A percentile compares a stretch with the other conserved stretches of the same genome.
These are phyloP conservation scores for Penicillium capsulatum DNA, from an alignment of 2,329 filamentous ascomycete species.

Conservation along the genomic window DNA sequence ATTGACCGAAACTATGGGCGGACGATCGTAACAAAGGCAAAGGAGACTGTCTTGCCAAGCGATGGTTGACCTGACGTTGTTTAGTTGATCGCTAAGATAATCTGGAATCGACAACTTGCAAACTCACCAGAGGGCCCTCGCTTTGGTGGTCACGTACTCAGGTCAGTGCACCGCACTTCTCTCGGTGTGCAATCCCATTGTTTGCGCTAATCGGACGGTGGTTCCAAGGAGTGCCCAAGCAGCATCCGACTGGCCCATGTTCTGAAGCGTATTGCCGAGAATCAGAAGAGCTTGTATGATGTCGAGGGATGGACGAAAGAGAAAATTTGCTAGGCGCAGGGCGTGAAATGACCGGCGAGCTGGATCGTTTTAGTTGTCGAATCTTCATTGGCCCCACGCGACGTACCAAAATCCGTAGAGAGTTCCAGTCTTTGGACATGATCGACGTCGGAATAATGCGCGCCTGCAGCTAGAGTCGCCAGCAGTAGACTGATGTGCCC, in stretches of 20 bases:
- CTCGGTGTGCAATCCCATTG: conserved; percentile 39
- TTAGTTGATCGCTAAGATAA: too few species aligned
- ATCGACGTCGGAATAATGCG: conserved; percentile 31
- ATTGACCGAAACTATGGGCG: conserved; percentile 26
- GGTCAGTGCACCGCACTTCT: conserved; percentile 23
- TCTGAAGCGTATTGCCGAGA: conserved; percentile 48
- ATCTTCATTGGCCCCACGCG: too few species aligned
- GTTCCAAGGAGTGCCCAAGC: conserved; percentile 31
- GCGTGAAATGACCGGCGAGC: conserved; percentile 44
- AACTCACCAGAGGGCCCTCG: conserved; percentile 24
- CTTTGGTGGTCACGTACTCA: conserved; percentile 22
- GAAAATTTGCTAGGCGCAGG: conserved; percentile 55
- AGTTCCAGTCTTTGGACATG: conserved; percentile 23
- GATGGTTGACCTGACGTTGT: conserved; percentile 32
- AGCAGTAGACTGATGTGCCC: conserved; percentile 29
- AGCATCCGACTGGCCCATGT: conserved; percentile 32
- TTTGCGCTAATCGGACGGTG: conserved; percentile 32
- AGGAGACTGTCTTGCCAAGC: conserved; percentile 37
- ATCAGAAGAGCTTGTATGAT: conserved; percentile 55
- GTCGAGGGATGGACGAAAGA: conserved; percentile 53
- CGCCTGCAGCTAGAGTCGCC: conserved; percentile 28
- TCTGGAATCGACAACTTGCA: too few species aligned
- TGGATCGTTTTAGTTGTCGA: conserved; percentile 7
- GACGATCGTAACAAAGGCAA: conserved; percentile 33
- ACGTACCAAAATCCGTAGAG: conserved; percentile 27